phyloP scores from a whole-genome alignment of 768 basidiomycete species.

The Serendipita sp. region DNA sequence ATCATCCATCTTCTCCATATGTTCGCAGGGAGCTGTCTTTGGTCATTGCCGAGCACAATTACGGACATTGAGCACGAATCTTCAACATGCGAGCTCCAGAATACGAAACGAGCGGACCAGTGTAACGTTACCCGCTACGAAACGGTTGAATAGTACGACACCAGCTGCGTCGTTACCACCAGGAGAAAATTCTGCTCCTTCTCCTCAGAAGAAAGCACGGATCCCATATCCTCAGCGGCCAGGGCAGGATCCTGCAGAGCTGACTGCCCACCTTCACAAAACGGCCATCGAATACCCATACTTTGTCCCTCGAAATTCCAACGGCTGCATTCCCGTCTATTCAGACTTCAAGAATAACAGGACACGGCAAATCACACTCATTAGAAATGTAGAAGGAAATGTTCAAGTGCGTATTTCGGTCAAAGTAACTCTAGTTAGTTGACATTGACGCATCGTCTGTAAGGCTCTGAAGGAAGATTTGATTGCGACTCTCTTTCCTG shows the following conservation, averaged over 20 bases:
- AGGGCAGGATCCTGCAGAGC: background rate
- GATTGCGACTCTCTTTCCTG: constrained; percentile 32
- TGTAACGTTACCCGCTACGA: too few relatives aligned
- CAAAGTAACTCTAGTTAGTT: constrained; percentile 9
- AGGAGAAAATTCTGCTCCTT: too few relatives aligned
- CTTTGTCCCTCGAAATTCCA: constrained; percentile 48
- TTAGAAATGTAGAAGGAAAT: constrained; percentile 57
- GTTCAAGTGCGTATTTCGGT: constrained; percentile 30
- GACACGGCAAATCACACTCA: constrained; percentile 38
- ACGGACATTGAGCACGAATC: too few relatives aligned
- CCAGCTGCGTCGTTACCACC: too few relatives aligned
- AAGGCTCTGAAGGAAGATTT: constrained; percentile 50
- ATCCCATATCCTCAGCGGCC: background rate
- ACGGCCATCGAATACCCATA: constrained; percentile 23
- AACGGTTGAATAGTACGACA: too few relatives aligned
- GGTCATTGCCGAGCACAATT: too few relatives aligned
- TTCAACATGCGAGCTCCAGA: too few relatives aligned
- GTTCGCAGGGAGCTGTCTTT: too few relatives aligned
- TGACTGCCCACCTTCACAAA: background rate
- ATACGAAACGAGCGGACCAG: too few relatives aligned
- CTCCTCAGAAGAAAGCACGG: background rate
- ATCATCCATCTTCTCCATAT: too few relatives aligned
- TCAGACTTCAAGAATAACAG: constrained; percentile 55
- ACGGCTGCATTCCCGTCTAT: constrained; percentile 59
- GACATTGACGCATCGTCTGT: background rate